Base-by-base conservation (phyloP, 257 asterid genomes). In the Nyctanthes arbortristis region DNA sequence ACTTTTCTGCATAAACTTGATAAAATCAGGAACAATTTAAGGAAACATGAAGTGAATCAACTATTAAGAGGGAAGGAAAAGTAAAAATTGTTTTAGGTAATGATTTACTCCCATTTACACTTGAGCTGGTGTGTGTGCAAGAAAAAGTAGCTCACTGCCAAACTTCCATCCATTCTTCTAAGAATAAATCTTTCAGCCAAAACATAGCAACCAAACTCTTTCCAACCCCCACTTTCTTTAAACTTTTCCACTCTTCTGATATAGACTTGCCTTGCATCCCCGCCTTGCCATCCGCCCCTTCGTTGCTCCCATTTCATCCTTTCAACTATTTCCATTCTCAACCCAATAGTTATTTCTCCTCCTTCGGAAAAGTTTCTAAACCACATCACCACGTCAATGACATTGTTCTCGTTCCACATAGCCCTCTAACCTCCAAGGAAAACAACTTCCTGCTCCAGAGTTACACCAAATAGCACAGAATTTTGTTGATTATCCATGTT, bases 261-360 rank as follows among this genome's bases (percentile, higher is more conserved):
- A 70, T 60, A 80, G 18, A 31, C 67, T 27, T 36, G 29, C 67
- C 43, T 16, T 2, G n/a, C 67, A n/a, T 20, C 52, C 67, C 32
- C 67, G 11, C 52, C 54, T 14, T 32, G 13, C 67, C 67, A 63
- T 18, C 67, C 67, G 0, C 14, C 67, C 24, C 54, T 63, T 39
- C 35, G n/a, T 57, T 79, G 73, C 76, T 89, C 94, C 94, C 94
- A 87, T 54, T 81, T 82, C 84, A 84, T 81, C 67, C 89, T 77
- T 16, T 84, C 69, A 16, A 84, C 80, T 7, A 88, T 9, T 66
- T 90, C 97, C 20, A 56, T 60, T 37, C 87, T 83, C 84, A 86
- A 55, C 5, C 93, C 96, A 20, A 86, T 77, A n/a, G 70, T 68
- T 24, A 18, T n/a, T 43, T 49, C 28, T 40, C 52, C 81, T 7